phyloP scores from a whole-genome alignment of 345 rosid species.

The Eucalyptus urophylla region DNA sequence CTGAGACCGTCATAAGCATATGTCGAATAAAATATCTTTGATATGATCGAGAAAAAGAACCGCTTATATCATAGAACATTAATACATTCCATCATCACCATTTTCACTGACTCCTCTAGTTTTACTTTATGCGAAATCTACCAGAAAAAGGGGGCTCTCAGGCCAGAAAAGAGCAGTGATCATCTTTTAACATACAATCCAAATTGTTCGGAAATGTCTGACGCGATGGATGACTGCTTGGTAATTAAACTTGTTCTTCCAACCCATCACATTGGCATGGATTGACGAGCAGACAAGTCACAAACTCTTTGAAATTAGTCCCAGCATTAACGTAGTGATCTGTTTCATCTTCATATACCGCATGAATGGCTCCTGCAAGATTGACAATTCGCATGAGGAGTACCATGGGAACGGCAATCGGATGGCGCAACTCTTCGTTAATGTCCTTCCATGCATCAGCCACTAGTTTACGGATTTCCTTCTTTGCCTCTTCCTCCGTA shows the following conservation, averaged over 20 bases:
- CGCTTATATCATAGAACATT: too few relatives aligned
- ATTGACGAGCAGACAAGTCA: background rate
- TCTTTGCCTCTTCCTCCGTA: background rate
- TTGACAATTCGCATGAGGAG: slow-evolving; percentile 1
- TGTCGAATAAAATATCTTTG: too few relatives aligned
- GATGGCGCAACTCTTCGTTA: background rate
- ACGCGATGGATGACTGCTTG: too few relatives aligned
- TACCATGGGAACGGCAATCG: background rate
- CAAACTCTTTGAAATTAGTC: background rate
- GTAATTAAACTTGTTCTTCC: background rate
- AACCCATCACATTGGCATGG: background rate
- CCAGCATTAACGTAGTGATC: background rate
- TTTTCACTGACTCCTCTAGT: background rate
- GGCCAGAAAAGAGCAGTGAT: background rate
- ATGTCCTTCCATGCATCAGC: slow-evolving; percentile 5
- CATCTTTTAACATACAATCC: background rate
- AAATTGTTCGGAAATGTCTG: too few relatives aligned
- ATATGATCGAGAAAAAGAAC: too few relatives aligned
- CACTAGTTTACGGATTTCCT: background rate
- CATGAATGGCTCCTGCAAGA: background rate
- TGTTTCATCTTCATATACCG: slow-evolving; percentile 1
- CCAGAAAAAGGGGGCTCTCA: background rate
- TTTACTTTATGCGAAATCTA: background rate
- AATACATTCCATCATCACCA: too few relatives aligned
- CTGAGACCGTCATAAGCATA: too few relatives aligned